Percentiles rank a stretch among this genome's conserved stretches.
phyloP scores from a whole-genome alignment of 2,329 filamentous ascomycete species.

The Pestalotiopsis sp. region DNA sequence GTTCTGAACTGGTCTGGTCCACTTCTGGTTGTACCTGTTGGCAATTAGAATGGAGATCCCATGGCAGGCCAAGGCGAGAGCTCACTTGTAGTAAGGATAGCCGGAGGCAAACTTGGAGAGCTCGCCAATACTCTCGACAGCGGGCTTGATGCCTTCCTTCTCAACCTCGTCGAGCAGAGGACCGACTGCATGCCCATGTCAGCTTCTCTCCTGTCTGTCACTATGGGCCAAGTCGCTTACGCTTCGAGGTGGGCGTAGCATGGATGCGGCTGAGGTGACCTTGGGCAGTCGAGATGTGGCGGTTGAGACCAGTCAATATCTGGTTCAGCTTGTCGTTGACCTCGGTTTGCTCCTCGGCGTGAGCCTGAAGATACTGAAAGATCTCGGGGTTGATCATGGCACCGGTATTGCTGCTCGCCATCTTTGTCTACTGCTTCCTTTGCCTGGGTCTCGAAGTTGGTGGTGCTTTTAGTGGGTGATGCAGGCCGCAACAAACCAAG shows the following conservation, averaged over 20 bases:
- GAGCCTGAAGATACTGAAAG: slow-evolving; percentile 84
- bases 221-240: slow-evolving; percentile 35
- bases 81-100: slow-evolving; percentile 93
- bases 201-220: not conserved
- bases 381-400: slow-evolving; percentile 78
- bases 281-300: slow-evolving; percentile 79
- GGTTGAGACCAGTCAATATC: slow-evolving; percentile 80
- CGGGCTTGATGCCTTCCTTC: slow-evolving; percentile 67
- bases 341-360: slow-evolving; percentile 84
- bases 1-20: slow-evolving; percentile 83
- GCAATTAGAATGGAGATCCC: slow-evolving; percentile 7
- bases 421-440: slow-evolving; percentile 10
- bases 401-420: slow-evolving; percentile 27
- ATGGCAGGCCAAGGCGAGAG: not conserved
- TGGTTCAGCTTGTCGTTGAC: slow-evolving; percentile 83
- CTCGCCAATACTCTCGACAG: slow-evolving; percentile 71
- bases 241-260: slow-evolving; percentile 71
- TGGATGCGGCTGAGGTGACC: slow-evolving; percentile 87
- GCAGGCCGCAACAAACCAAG: not conserved
- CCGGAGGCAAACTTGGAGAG: slow-evolving; percentile 76
- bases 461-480: not conserved
- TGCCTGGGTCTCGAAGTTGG: not conserved
- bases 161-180: slow-evolving; percentile 72
- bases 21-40: slow-evolving; percentile 75
- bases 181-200: slow-evolving; percentile 53